Conservation (phyloP, 1,284 basidiomycete genomes). For the Malassezia equina region DNA sequence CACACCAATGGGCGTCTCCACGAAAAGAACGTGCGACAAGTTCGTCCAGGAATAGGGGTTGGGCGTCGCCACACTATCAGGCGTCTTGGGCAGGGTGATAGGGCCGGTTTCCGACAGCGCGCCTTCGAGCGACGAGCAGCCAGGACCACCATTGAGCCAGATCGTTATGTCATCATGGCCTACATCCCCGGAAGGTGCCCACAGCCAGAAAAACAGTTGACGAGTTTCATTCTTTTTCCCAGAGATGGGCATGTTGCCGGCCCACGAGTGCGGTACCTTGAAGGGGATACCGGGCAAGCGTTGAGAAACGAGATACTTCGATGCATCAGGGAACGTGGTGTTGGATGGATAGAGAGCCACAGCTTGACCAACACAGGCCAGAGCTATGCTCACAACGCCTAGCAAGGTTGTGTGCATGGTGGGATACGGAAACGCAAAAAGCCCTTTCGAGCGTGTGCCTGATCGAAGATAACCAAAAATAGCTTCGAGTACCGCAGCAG, state of each 20-base stretch:
- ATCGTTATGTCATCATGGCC: slow-evolving; percentile 64
- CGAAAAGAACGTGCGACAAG: slow-evolving; percentile 59
- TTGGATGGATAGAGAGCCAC: background rate
- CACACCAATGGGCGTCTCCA: slow-evolving; percentile 74
- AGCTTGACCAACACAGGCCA: background rate
- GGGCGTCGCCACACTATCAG: slow-evolving; percentile 25
- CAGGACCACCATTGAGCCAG: slow-evolving; percentile 55
- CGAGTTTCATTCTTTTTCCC: slow-evolving; percentile 16
- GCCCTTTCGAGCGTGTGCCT: background rate
- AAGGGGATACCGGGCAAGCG: slow-evolving; percentile 29
- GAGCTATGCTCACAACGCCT: background rate
- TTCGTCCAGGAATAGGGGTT: slow-evolving; percentile 74
- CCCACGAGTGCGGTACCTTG: slow-evolving; percentile 28
- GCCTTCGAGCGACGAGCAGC: slow-evolving; percentile 67
- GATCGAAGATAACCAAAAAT: background rate
- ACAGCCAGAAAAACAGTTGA: slow-evolving; percentile 75
- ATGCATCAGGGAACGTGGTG: background rate
- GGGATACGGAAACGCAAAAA: background rate
- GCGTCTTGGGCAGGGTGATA: slow-evolving; percentile 58
- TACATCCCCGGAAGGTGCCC: slow-evolving; percentile 63
- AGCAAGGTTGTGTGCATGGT: background rate
- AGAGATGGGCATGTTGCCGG: slow-evolving; percentile 31
- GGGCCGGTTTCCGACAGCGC: slow-evolving; percentile 72
- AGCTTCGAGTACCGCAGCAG: background rate
- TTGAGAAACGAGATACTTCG: slow-evolving; percentile 6